Base-by-base conservation (phyloP, 2,329 filamentous ascomycete genomes). In the Ascochyta fabae region DNA sequence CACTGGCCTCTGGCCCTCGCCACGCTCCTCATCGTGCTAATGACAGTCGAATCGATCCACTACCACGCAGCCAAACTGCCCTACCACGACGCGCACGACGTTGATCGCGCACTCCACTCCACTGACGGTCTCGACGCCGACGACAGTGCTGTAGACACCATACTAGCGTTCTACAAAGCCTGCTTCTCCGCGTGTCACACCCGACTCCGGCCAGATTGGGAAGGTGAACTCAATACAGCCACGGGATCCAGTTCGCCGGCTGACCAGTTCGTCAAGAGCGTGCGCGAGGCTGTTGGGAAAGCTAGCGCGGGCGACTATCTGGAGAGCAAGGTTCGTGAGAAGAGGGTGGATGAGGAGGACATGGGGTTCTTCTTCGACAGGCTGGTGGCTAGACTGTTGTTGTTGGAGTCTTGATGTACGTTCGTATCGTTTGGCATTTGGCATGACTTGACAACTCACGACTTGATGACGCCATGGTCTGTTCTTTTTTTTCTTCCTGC, bases 351-450 rank as follows among this genome's bases (percentile, higher is more conserved):
- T 6, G 66, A 67, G 9, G 48, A 52, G 3, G 72, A 74, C 12
- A 75, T 77, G 71, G 66, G 61, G 2, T 71, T 64, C 27, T 77
- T 74, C 51, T 77, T 77, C 46, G 75, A 77, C 51, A 60, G 75
- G 24, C 48, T 77, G 33, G 68, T 74, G 3, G 75, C 73, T 12
- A 62, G 66, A 34, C 52, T 77, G 43, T 56, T 77, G 29, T 39
- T 74, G 7, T 43, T 48, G 16, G 43, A 56, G 8, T n/a, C 27
- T 13, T 45, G 36, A 51, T 19, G 22, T 24, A n/a, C 6, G 9
- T 22, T 16, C 1, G 19, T 9, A n/a, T 36, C 6, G 19, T 35
- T 23, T 9, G 35, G n/a, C 16, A 22, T 38, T 23, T 38, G 16
- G 36, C 6, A 42, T 22, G 29, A 26, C n/a, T 34, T 42, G 4